phyloP scores from a whole-genome alignment of 164 flowering plant genomes.

The Dillenia suffruticosa region DNA sequence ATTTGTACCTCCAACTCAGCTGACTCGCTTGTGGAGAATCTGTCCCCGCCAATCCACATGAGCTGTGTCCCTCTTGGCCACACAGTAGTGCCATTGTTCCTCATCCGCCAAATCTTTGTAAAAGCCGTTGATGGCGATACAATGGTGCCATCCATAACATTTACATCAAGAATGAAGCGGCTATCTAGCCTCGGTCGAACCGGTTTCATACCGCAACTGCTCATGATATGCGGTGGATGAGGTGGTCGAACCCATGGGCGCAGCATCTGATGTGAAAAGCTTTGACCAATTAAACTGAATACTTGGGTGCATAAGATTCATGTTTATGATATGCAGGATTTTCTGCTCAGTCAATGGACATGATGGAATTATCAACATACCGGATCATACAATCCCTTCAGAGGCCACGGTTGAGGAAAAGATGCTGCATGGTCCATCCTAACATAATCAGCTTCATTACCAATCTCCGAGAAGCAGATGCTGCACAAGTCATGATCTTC shows the following conservation, averaged over 20 bases:
- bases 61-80: constrained; percentile 71
- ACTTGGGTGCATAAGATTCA: no score
- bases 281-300: not conserved
- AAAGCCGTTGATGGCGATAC: constrained; percentile 67
- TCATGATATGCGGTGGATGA: constrained; percentile 11
- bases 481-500: constrained; percentile 82
- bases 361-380: constrained; percentile 13
- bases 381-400: constrained; percentile 16
- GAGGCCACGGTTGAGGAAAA: constrained; percentile 17
- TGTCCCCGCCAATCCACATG: constrained; percentile 80
- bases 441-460: constrained; percentile 58
- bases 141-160: constrained; percentile 63
- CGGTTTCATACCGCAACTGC: constrained; percentile 16
- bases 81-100: constrained; percentile 54
- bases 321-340: no score
- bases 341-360: not conserved
- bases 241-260: constrained; percentile 13
- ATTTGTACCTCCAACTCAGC: constrained; percentile 51
- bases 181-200: constrained; percentile 43
- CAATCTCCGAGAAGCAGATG: constrained; percentile 60
- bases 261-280: constrained; percentile 11
- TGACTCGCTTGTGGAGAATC: constrained; percentile 26
- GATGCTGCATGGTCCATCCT: constrained; percentile 56
- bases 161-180: constrained; percentile 66
- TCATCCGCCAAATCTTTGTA: constrained; percentile 91